Percentiles rank a stretch among this genome's conserved stretches.
These are phyloP conservation scores for Parathielavia appendiculata DNA, from an alignment of 495 filamentous ascomycete genomes.

Conservation along the genomic window DNA sequence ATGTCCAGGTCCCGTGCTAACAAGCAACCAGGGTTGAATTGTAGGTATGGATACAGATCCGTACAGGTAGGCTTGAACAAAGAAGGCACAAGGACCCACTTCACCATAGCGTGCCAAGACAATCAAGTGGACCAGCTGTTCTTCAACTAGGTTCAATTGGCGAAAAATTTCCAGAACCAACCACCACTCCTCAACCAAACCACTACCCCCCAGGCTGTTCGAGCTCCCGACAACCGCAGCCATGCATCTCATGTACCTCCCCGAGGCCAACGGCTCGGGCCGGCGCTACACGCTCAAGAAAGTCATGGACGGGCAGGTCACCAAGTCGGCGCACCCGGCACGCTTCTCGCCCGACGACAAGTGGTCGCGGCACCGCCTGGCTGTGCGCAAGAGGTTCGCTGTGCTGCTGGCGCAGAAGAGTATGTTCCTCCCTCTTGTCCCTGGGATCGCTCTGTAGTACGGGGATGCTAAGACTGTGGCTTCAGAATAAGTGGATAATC, in stretches of 20 bases:
- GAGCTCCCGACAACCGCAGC: conserved; percentile 11
- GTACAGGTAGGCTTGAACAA: no score
- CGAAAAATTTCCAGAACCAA: conserved; percentile 9
- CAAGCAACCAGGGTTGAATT: no score
- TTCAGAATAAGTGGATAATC: neutral
- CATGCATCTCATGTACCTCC: conserved; percentile 87
- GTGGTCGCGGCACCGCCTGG: conserved; percentile 90
- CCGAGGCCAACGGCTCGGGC: conserved; percentile 64
- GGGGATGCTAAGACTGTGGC: neutral
- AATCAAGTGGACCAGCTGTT: neutral
- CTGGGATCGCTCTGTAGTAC: neutral
- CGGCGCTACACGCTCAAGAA: conserved; percentile 81
- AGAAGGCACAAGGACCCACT: neutral
- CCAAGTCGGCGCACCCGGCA: conserved; percentile 93
- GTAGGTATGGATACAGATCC: no score
- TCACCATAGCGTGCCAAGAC: neutral
- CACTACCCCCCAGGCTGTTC: conserved; percentile 1
- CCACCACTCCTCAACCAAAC: conserved; percentile 1
- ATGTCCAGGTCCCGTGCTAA: no score
- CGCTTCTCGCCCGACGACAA: conserved; percentile 97
- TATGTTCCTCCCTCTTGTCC: conserved; percentile 37
- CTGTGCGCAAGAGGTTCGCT: conserved; percentile 85
- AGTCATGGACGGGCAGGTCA: conserved; percentile 69
- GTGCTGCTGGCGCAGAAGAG: conserved; percentile 78
- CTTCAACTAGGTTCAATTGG: neutral